Evolutionary conservation across 176 grass and related monocot species (phyloP).

Genomic region (Thalia dealbata): DNA sequence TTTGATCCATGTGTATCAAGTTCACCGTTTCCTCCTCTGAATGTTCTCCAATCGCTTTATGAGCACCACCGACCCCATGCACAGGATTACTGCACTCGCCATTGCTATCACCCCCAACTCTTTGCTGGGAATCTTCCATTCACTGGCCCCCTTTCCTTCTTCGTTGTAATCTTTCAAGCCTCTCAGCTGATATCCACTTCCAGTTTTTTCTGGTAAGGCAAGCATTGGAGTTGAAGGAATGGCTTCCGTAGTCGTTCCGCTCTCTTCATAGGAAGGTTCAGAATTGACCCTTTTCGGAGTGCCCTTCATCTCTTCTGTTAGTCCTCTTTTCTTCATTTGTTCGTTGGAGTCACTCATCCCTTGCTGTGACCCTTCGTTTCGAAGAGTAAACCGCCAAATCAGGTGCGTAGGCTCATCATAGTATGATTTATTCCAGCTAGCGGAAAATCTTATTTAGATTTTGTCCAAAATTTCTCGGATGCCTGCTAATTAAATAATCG

Average conservation of each 20-base stretch:
- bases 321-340: not conserved
- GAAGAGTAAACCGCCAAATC: too few relatives aligned
- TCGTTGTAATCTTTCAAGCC: not conserved
- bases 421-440: too few relatives aligned
- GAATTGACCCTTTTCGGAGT: not conserved
- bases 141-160: too few relatives aligned
- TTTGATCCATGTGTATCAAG: too few relatives aligned
- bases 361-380: too few relatives aligned
- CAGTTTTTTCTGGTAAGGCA: not conserved
- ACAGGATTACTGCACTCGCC: not conserved
- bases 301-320: not conserved
- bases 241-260: not conserved
- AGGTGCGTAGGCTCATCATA: too few relatives aligned
- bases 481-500: too few relatives aligned
- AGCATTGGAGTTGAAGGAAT: not conserved
- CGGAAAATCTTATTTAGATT: too few relatives aligned
- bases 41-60: conserved; percentile 1
- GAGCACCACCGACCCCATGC: not conserved
- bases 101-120: not conserved
- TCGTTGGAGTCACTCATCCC: too few relatives aligned
- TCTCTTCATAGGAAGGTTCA: not conserved
- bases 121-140: not conserved
- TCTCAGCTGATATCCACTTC: not conserved
- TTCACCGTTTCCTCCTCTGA: not conserved
- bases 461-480: too few relatives aligned